Evolutionary conservation across 352 stramenopile genomes (phyloP).

Genomic region (Globisporangium nunn): DNA sequence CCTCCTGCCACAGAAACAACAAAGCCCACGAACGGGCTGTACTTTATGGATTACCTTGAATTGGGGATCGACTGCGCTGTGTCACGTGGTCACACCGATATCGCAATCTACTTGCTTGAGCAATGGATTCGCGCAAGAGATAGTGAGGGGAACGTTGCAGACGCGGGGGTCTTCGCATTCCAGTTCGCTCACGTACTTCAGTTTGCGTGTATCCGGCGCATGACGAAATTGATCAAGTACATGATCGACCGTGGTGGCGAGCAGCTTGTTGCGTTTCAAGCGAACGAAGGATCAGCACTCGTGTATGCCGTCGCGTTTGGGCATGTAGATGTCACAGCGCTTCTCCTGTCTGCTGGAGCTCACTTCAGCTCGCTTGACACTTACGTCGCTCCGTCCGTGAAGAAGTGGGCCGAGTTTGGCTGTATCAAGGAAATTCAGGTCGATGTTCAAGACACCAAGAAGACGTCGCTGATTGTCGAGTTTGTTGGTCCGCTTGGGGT

Average conservation of each 20-base stretch:
- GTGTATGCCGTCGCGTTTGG: slow-evolving; percentile 64
- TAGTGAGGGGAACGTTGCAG: slow-evolving; percentile 18
- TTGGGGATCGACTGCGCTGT: slow-evolving; percentile 43
- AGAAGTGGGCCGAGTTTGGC: slow-evolving; percentile 58
- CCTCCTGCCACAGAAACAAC: slow-evolving; percentile 9
- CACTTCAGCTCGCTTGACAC: slow-evolving; percentile 43
- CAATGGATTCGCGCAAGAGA: slow-evolving; percentile 46
- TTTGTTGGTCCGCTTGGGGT: slow-evolving; percentile 27
- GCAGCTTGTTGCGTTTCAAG: slow-evolving; percentile 48
- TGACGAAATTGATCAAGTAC: slow-evolving; percentile 29
- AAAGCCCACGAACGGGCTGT: slow-evolving; percentile 12
- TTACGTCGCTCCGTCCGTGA: slow-evolving; percentile 42
- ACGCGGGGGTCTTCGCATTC: slow-evolving; percentile 47
- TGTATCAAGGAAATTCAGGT: slow-evolving; percentile 26
- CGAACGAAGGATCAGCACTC: slow-evolving; percentile 47
- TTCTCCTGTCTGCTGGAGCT: slow-evolving; percentile 36
- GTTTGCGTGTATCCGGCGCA: slow-evolving; percentile 47
- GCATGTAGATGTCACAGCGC: slow-evolving; percentile 21
- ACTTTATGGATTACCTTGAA: slow-evolving; percentile 60
- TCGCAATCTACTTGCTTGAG: slow-evolving; percentile 44
- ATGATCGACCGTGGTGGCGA: slow-evolving; percentile 53
- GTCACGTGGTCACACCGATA: slow-evolving; percentile 52
- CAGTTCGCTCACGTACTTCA: slow-evolving; percentile 64
- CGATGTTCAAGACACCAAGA: background rate
- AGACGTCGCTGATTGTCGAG: background rate